phyloP scores from a whole-genome alignment of 768 basidiomycete species.

The Trametes cinnabarina region DNA sequence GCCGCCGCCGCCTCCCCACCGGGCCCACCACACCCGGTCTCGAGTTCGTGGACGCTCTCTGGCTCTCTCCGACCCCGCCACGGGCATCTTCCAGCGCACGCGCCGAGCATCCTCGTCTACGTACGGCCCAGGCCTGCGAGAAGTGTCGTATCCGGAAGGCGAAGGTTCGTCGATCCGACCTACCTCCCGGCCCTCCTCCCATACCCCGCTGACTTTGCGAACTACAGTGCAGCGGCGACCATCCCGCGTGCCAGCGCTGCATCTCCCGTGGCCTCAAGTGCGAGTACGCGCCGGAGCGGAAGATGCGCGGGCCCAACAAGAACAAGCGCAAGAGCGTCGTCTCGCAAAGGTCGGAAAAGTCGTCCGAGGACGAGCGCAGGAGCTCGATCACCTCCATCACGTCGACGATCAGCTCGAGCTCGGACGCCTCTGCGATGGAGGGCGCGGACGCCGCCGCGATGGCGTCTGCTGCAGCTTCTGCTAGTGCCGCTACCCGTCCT shows the following conservation, averaged over 20 bases:
- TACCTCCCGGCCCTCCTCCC: neutral
- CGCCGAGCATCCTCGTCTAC: constrained; percentile 60
- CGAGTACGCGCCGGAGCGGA: constrained; percentile 65
- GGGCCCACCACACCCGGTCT: constrained; percentile 14
- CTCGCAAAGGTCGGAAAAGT: neutral
- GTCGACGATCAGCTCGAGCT: constrained; percentile 7
- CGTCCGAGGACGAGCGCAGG: neutral
- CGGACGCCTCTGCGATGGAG: neutral
- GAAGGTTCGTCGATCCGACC: constrained; percentile 47
- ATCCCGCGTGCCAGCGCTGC: constrained; percentile 68
- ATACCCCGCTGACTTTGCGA: neutral
- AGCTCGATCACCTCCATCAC: constrained; percentile 12
- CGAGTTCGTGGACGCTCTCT: constrained; percentile 39
- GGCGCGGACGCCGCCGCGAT: neutral
- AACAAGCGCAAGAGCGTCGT: constrained; percentile 34
- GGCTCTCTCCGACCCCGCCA: constrained; percentile 63
- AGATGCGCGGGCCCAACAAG: constrained; percentile 62
- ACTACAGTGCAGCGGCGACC: constrained; percentile 66
- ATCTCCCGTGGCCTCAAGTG: constrained; percentile 54
- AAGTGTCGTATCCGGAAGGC: constrained; percentile 72
- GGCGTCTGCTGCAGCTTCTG: neutral
- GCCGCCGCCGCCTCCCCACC: neutral
- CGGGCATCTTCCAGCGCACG: constrained; percentile 66
- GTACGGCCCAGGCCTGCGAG: constrained; percentile 75
- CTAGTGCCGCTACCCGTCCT: neutral